Evolutionary conservation across 2,329 filamentous ascomycete species (phyloP).

Genomic region (Fusarium anthophilum): DNA sequence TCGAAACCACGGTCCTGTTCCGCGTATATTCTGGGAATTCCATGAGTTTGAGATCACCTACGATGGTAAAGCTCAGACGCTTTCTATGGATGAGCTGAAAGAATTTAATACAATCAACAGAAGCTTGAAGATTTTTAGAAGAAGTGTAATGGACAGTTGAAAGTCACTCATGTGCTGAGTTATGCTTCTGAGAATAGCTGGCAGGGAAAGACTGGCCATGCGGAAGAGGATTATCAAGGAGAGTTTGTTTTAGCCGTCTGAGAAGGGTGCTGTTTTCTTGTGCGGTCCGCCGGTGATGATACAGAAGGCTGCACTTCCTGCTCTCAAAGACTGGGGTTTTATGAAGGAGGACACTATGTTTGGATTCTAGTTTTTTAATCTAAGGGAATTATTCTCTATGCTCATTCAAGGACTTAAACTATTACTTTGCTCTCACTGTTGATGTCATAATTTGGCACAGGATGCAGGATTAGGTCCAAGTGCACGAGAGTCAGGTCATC

Average conservation of each 20-base stretch:
- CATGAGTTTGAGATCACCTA: neutral
- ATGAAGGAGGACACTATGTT: neutral
- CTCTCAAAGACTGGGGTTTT: neutral
- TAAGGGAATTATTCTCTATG: neutral
- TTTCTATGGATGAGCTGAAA: neutral
- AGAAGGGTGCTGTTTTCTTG: neutral
- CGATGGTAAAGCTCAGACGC: neutral
- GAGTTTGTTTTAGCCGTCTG: neutral
- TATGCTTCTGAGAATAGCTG: neutral
- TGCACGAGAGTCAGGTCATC: neutral
- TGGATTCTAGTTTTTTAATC: neutral
- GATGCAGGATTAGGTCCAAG: neutral
- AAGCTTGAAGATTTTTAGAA: conserved; percentile 54
- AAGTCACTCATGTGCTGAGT: neutral
- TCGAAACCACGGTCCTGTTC: neutral
- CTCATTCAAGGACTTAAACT: fast-evolving
- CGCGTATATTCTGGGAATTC: neutral
- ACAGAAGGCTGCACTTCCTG: neutral
- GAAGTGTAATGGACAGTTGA: conserved; percentile 42
- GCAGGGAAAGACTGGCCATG: neutral
- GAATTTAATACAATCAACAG: neutral
- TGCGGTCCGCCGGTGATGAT: neutral
- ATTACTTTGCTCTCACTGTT: fast-evolving
- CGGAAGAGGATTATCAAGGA: neutral
- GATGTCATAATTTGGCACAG: no score